Evolutionary conservation across 805 yeast genomes (phyloP).

Genomic region (Nakazawaea populi): DNA sequence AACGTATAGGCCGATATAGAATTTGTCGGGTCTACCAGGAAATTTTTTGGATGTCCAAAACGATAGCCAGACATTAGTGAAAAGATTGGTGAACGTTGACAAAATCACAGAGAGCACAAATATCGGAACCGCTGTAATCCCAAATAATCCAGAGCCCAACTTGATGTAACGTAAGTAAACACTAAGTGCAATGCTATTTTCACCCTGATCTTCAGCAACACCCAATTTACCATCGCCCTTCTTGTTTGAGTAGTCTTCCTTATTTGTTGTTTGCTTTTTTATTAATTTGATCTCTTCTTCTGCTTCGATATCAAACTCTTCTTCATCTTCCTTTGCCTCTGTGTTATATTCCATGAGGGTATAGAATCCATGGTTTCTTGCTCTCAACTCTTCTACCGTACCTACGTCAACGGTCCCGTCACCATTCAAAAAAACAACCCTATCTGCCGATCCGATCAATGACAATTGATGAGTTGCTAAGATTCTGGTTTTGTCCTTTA

Average conservation of each 20-base stretch:
- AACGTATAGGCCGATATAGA: slow-evolving; percentile 71
- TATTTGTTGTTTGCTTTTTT: slow-evolving; percentile 15
- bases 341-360: slow-evolving; percentile 40
- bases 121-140: slow-evolving; percentile 22
- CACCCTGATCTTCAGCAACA: slow-evolving; percentile 25
- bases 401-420: slow-evolving; percentile 53
- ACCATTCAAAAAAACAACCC: slow-evolving; percentile 55
- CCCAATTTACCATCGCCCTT: slow-evolving; percentile 21
- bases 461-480: slow-evolving; percentile 75
- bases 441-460: slow-evolving; percentile 55
- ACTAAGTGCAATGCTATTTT: slow-evolving; percentile 31
- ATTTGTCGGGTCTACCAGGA: slow-evolving; percentile 32
- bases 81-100: slow-evolving; percentile 46
- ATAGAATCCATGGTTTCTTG: slow-evolving; percentile 35
- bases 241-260: slow-evolving; percentile 21
- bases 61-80: slow-evolving; percentile 72
- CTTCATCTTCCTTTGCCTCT: slow-evolving; percentile 22
- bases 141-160: slow-evolving; percentile 50
- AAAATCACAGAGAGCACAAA: slow-evolving; percentile 20
- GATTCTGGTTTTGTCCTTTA: slow-evolving; percentile 51
- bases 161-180: slow-evolving; percentile 46
- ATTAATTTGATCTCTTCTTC: slow-evolving; percentile 16
- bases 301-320: slow-evolving; percentile 20
- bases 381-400: slow-evolving; percentile 42
- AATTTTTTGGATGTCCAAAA: slow-evolving; percentile 68